Percentiles rank a stretch among this genome's conserved stretches.
These are phyloP conservation scores for Apiotrichum gracile DNA, from an alignment of 1,284 basidiomycete species.

Conservation along the genomic window DNA sequence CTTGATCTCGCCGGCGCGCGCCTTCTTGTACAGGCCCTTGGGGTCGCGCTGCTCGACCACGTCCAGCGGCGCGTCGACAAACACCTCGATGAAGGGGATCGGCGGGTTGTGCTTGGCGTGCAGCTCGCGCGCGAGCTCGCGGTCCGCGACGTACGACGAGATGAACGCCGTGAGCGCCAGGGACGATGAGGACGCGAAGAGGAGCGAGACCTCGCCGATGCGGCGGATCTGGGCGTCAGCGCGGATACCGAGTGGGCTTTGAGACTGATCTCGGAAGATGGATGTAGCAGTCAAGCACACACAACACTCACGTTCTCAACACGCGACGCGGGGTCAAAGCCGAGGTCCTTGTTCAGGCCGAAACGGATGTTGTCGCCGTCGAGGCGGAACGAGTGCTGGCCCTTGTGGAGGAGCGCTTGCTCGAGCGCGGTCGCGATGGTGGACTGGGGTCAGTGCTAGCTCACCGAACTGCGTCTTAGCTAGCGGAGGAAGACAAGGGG, in stretches of 20 bases:
- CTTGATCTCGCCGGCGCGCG: constrained; percentile 91
- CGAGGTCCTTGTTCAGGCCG: constrained; percentile 96
- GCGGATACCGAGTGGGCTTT: too few relatives aligned
- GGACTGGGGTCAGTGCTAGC: constrained; percentile 55
- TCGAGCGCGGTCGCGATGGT: constrained; percentile 97
- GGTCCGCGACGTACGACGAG: constrained; percentile 90
- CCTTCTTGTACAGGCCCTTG: constrained; percentile 97
- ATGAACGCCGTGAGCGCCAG: constrained; percentile 95
- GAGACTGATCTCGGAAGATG: too few relatives aligned
- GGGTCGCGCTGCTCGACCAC: constrained; percentile 91
- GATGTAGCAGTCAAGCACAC: background rate
- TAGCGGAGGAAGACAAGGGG: background rate
- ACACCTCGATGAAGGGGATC: constrained; percentile 89
- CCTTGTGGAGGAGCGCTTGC: constrained; percentile 83
- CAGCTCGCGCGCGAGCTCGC: constrained; percentile 73
- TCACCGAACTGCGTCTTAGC: background rate
- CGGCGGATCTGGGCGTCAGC: constrained; percentile 60
- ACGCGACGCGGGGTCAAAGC: constrained; percentile 89
- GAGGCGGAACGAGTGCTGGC: constrained; percentile 81
- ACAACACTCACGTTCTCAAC: constrained; percentile 69
- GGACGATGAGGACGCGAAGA: constrained; percentile 83
- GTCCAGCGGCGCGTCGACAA: constrained; percentile 81
- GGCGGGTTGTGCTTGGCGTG: constrained; percentile 58
- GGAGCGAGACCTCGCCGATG: constrained; percentile 93
- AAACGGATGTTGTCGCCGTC: constrained; percentile 98